Evolutionary conservation across 2,329 filamentous ascomycete species (phyloP).

Genomic region (Neofusicoccum sp.): DNA sequence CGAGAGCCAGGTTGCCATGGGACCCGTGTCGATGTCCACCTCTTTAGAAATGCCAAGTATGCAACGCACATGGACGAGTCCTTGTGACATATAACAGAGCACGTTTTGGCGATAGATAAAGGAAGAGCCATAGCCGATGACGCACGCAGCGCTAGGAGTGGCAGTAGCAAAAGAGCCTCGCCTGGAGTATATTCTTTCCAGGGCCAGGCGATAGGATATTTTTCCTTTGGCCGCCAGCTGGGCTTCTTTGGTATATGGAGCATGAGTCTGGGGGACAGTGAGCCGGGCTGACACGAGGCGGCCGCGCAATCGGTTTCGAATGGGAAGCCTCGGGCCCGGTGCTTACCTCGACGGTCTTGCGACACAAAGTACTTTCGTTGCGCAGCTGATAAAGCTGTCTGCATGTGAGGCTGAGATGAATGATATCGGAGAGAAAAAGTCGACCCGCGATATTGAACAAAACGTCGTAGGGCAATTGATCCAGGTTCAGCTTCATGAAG

Average conservation of each 20-base stretch:
- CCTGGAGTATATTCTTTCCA: constrained; percentile 65
- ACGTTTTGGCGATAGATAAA: constrained; percentile 67
- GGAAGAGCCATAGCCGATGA: constrained; percentile 61
- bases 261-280: constrained; percentile 40
- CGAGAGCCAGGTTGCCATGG: neutral
- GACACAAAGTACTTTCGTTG: constrained; percentile 59
- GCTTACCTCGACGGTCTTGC: constrained; percentile 60
- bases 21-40: neutral
- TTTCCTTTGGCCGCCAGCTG: constrained; percentile 37
- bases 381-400: constrained; percentile 55
- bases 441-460: constrained; percentile 58
- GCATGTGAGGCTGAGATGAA: constrained; percentile 59
- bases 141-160: constrained; percentile 62
- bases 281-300: constrained; percentile 17
- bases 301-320: neutral
- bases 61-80: neutral
- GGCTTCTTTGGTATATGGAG: constrained; percentile 50
- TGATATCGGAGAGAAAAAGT: constrained; percentile 25
- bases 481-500: constrained; percentile 38
- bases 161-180: constrained; percentile 63
- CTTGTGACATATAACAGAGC: constrained; percentile 60
- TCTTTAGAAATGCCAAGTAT: neutral
- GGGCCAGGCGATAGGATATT: constrained; percentile 54
- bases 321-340: neutral
- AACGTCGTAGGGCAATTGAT: constrained; percentile 65